Evolutionary conservation across 2,329 filamentous ascomycete species (phyloP).

Genomic region (Colletotrichum gloeosporioides): DNA sequence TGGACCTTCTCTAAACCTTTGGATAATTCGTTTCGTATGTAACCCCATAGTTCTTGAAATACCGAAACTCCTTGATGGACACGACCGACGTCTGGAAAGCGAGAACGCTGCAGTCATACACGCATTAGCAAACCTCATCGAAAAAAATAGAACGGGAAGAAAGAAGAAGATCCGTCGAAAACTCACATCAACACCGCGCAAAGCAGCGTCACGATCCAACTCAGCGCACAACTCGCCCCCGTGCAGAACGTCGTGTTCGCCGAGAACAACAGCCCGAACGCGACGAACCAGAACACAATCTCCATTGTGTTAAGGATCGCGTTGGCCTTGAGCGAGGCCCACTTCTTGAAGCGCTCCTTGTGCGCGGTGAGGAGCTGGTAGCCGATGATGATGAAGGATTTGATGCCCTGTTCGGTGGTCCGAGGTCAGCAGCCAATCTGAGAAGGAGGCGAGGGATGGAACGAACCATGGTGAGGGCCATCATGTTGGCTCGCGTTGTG

Average conservation of each 20-base stretch:
- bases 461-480: conserved; percentile 17
- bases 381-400: conserved; percentile 43
- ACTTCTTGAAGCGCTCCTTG: conserved; percentile 33
- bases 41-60: conserved; percentile 7
- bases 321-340: conserved; percentile 44
- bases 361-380: conserved; percentile 46
- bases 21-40: not conserved
- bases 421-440: not conserved
- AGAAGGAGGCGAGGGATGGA: not conserved
- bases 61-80: not conserved
- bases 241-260: conserved; percentile 11
- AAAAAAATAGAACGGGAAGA: not conserved
- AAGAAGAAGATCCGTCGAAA: not conserved
- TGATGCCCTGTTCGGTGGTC: conserved; percentile 29
- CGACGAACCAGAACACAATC: conserved; percentile 41
- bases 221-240: conserved; percentile 16
- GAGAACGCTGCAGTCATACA: not conserved
- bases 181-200: conserved; percentile 11
- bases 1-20: not conserved
- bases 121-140: not conserved
- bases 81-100: conserved; percentile 11
- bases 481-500: conserved; percentile 10
- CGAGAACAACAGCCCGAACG: not conserved
- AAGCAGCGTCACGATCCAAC: conserved; percentile 8
- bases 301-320: conserved; percentile 45